These are phyloP conservation scores for Colletotrichum euphorbiae DNA, from an alignment of 2,329 filamentous ascomycete genomes.

Conservation along the genomic window DNA sequence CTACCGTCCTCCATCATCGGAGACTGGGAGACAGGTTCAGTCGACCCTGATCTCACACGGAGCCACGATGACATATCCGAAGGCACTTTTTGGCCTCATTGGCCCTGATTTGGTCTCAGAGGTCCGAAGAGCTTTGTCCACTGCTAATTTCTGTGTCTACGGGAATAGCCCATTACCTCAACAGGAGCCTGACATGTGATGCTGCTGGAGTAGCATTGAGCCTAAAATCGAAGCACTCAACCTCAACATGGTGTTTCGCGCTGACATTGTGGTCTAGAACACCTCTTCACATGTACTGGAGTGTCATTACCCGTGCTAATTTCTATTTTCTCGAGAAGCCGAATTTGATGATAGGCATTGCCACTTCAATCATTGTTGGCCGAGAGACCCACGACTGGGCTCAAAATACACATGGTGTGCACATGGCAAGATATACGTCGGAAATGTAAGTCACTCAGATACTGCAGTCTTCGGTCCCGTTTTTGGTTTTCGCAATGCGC, in stretches of 20 bases:
- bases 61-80: slow-evolving; percentile 13
- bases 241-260: neutral
- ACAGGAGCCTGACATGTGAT: slow-evolving; percentile 32
- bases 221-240: neutral
- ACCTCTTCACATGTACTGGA: neutral
- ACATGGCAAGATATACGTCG: slow-evolving; percentile 13
- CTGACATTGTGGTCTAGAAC: slow-evolving; percentile 13
- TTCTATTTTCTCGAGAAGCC: neutral
- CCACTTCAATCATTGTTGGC: neutral
- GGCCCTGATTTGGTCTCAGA: slow-evolving; percentile 5
- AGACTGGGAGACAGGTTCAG: slow-evolving; percentile 28
- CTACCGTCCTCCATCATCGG: slow-evolving; percentile 37
- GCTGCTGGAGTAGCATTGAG: neutral
- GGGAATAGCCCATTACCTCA: slow-evolving; percentile 10
- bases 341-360: slow-evolving; percentile 29
- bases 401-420: neutral
- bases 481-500: slow-evolving; percentile 1
- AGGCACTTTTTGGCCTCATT: slow-evolving; percentile 11
- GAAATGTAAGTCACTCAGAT: neutral
- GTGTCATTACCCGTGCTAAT: neutral
- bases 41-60: slow-evolving; percentile 7
- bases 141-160: slow-evolving; percentile 27
- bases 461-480: neutral
- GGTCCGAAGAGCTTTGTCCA: slow-evolving; percentile 36
- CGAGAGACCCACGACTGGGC: neutral